phyloP scores from a whole-genome alignment of 202 grass and related monocot species.

The Hordeum pubiflorum region DNA sequence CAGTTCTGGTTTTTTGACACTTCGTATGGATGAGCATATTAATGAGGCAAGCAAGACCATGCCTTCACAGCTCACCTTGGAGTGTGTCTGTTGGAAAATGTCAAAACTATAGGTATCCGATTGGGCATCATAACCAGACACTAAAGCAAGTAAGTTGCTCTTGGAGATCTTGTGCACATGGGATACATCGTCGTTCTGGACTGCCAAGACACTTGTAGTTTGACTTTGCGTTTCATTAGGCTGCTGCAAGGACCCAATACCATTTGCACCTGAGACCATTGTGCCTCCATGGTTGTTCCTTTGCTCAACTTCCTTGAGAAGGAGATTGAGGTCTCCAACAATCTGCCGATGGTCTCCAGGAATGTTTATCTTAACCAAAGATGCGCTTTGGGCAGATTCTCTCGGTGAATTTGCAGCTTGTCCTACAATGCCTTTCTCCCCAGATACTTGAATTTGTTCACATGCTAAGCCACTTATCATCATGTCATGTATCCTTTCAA shows the following conservation, averaged over 20 bases:
- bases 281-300: conserved; percentile 28
- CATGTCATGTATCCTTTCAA: conserved; percentile 72
- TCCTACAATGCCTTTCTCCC: conserved; percentile 10
- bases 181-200: conserved; percentile 37
- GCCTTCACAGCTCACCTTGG: conserved; percentile 66
- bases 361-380: conserved; percentile 39
- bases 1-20: conserved; percentile 85
- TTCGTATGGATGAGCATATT: conserved; percentile 90
- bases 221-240: conserved; percentile 24
- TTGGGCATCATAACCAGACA: conserved; percentile 67
- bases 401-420: conserved; percentile 32
- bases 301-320: conserved; percentile 80
- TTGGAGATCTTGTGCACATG: conserved; percentile 66
- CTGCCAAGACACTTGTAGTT: conserved; percentile 37
- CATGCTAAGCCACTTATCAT: conserved; percentile 42
- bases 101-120: conserved; percentile 65
- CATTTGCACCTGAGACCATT: conserved; percentile 23
- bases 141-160: conserved; percentile 56
- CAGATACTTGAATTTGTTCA: conserved; percentile 34
- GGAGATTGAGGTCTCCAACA: conserved; percentile 71
- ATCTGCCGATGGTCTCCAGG: conserved; percentile 48
- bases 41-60: conserved; percentile 95
- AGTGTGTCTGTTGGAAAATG: conserved; percentile 47
- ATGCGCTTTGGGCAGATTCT: conserved; percentile 18
- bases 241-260: conserved; percentile 26